Conservation (phyloP, 2,329 filamentous ascomycete genomes). For the Beauveria scarabaeidicola region DNA sequence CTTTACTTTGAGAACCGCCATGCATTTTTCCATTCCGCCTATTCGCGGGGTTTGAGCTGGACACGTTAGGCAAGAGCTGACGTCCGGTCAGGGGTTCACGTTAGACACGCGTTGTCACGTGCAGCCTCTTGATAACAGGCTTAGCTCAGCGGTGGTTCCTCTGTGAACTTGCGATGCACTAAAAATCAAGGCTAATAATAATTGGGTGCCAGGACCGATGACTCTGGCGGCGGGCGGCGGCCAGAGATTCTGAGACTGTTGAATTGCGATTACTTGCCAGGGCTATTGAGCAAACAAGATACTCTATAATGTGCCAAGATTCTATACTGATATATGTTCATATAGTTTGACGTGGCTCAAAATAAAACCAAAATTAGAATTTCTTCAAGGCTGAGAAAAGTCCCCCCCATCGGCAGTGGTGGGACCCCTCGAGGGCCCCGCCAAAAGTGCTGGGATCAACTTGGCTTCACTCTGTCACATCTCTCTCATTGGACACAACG, state of each 20-base stretch:
- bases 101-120: constrained; percentile 10
- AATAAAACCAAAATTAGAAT: not conserved
- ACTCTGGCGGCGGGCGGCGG: too few species aligned
- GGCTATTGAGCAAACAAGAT: too few species aligned
- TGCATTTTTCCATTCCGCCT: not conserved
- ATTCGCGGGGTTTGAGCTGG: not conserved
- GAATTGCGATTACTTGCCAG: too few species aligned
- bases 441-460: not conserved
- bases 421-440: not conserved
- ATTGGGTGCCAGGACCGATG: too few species aligned
- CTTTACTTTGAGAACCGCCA: not conserved
- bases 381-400: not conserved
- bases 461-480: not conserved
- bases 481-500: constrained; percentile 13
- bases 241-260: too few species aligned
- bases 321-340: too few species aligned
- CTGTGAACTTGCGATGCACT: not conserved
- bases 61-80: not conserved
- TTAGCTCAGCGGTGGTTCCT: not conserved
- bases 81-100: not conserved
- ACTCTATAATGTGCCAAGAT: too few species aligned
- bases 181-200: not conserved
- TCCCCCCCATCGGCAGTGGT: not conserved
- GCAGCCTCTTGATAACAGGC: not conserved
- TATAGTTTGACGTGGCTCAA: too few species aligned